Percentiles rank a stretch among this genome's conserved stretches.
phyloP scores from a whole-genome alignment of 192 early-diverging fungal species.

The Gryganskiella cystojenkinii region DNA sequence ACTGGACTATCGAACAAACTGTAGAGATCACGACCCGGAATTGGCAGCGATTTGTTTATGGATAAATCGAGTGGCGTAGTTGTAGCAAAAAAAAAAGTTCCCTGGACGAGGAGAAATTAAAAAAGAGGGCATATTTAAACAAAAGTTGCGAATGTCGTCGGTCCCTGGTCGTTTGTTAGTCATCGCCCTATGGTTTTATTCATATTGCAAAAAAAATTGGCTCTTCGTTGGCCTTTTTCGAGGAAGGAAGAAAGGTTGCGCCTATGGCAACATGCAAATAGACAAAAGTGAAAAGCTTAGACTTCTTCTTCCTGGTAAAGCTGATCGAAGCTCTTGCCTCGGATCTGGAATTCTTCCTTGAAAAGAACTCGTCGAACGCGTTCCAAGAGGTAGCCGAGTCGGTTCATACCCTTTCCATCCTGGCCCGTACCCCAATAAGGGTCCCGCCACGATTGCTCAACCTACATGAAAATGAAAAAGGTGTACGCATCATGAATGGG shows the following conservation, averaged over 20 bases:
- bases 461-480: not conserved
- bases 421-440: not conserved
- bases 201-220: too few species aligned
- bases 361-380: not conserved
- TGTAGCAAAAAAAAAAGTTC: too few species aligned
- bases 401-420: not conserved
- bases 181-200: too few species aligned
- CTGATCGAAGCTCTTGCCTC: not conserved
- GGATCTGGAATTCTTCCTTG: not conserved
- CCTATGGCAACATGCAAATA: too few species aligned
- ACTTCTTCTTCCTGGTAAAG: too few species aligned
- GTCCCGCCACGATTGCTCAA: not conserved
- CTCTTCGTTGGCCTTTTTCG: too few species aligned
- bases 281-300: too few species aligned
- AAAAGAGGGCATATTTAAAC: too few species aligned
- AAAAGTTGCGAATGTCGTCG: too few species aligned
- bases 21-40: slow-evolving; percentile 61
- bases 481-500: not conserved
- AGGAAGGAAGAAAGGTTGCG: too few species aligned
- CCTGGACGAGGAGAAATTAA: too few species aligned
- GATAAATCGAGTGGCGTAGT: not conserved
- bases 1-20: slow-evolving; percentile 65
- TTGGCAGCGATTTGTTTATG: slow-evolving; percentile 55
- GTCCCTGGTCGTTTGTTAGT: too few species aligned
- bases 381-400: slow-evolving; percentile 9